Conservation (phyloP, 2,329 filamentous ascomycete genomes). For the Calycina herbarum region DNA sequence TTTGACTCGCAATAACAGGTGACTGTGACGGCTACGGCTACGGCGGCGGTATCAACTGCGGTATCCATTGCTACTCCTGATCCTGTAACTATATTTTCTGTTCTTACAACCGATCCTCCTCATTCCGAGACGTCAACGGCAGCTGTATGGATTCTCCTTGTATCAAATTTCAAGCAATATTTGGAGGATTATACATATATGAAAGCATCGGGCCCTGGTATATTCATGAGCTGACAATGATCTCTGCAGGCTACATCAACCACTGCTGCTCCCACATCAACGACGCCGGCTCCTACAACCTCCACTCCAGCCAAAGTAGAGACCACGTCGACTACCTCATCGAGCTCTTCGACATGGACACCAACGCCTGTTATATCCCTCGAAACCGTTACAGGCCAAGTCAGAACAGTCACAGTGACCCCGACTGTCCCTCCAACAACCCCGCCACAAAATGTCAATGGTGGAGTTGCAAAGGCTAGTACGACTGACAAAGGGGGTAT, state of each 20-base stretch:
- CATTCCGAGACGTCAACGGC: slow-evolving; percentile 8
- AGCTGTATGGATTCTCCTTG: slow-evolving; percentile 22
- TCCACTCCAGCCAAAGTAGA: slow-evolving; percentile 10
- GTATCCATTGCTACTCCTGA: slow-evolving; percentile 23
- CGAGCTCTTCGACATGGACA: slow-evolving; percentile 33
- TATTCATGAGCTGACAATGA: neutral
- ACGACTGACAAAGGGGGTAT: slow-evolving; percentile 36
- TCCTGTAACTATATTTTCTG: slow-evolving; percentile 33
- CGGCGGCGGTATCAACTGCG: neutral
- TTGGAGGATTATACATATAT: slow-evolving; percentile 12
- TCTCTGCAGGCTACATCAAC: slow-evolving; percentile 6
- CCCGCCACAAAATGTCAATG: slow-evolving; percentile 10
- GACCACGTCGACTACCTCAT: slow-evolving; percentile 11
- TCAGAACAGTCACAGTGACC: slow-evolving; percentile 56
- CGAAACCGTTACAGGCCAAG: slow-evolving; percentile 56
- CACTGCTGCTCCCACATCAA: neutral
- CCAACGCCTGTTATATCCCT: slow-evolving; percentile 42
- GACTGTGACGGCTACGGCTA: slow-evolving; percentile 29
- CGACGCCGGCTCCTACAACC: slow-evolving; percentile 12
- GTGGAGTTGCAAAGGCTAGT: slow-evolving; percentile 22
- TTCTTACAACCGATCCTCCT: slow-evolving; percentile 18
- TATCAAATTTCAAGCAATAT: slow-evolving; percentile 37
- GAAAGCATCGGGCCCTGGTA: neutral
- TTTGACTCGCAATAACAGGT: slow-evolving; percentile 37
- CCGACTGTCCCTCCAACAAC: slow-evolving; percentile 42